Percentiles rank a stretch among this genome's conserved stretches.
phyloP scores from a whole-genome alignment of 2,329 filamentous ascomycete genomes.

The Cladorrhinum sp. region DNA sequence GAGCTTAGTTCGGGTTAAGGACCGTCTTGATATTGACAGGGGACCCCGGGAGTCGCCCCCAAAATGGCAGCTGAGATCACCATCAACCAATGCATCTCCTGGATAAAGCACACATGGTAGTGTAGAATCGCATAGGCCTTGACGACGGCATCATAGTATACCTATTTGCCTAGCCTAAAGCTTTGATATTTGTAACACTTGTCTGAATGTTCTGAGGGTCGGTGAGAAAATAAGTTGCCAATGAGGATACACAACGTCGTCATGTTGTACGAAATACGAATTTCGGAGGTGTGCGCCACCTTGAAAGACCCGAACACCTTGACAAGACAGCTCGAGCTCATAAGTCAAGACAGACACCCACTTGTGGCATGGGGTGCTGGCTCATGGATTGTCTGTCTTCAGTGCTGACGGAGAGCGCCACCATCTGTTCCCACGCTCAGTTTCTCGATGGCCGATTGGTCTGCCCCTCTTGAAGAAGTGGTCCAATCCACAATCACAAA shows the following conservation, averaged over 20 bases:
- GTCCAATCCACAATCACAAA: conserved; percentile 16
- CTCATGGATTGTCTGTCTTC: conserved; percentile 1
- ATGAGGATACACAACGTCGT: neutral
- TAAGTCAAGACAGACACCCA: neutral
- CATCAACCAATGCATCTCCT: neutral
- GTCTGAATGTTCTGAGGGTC: neutral
- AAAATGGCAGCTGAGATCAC: conserved; percentile 6
- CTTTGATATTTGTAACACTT: neutral
- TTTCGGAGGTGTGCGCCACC: neutral
- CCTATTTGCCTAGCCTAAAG: neutral
- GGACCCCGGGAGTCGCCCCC: neutral
- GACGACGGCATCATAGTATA: neutral
- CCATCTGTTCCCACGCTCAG: conserved; percentile 7
- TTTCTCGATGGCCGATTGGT: conserved; percentile 18
- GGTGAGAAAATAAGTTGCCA: neutral
- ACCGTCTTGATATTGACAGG: conserved; percentile 4
- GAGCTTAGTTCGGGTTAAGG: neutral
- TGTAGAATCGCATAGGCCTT: neutral
- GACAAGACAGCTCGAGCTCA: neutral
- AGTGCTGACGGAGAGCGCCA: conserved; percentile 23
- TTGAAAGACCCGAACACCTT: neutral
- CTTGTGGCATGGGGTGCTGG: neutral
- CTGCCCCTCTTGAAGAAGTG: neutral
- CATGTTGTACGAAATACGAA: neutral
- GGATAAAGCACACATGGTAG: neutral